Base-by-base conservation (phyloP, 306 rosid genomes). In the Quercus parvula region DNA sequence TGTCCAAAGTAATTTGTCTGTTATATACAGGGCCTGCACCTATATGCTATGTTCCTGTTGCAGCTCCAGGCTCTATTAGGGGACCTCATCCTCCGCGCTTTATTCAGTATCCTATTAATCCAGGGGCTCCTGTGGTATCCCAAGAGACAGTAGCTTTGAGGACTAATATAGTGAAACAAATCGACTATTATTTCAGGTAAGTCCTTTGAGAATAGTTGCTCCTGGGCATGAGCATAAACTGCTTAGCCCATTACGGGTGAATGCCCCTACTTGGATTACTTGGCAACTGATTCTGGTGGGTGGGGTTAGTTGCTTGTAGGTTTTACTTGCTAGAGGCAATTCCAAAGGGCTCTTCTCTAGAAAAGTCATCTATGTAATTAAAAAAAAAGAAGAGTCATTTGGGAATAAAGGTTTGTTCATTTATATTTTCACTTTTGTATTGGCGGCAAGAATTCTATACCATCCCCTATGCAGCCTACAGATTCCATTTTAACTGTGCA, bases 161-260 rank as follows among this genome's bases (percentile, higher is more conserved):
- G 87, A 79, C 78, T 78, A 84, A 81, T 82, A 83, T 95, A 83
- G 86, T 91, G 27, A 90, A 91, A 68, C 99, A 95, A 81, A 91
- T 95, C 35, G 98, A 91, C 73, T 93, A 93, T 79, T 95, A 95
- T 79, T 95, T 95, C 86, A 90, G 98, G 99, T 91, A 78, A 79
- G 85, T 69, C 71, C 61, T 61, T 68, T 77, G 38, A n/a, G 70
- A 11, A 74, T 77, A 67, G 46, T 41, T 41, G 11, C 46, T 41
- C 12, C 12, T 41, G 46, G 12, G 46, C 46, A 41, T 41, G 46
- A 41, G 46, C 46, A 41, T 41, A 41, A 41, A 41, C 2, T 41
- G 11, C 46, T 41, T 41, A 2, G 46, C 46, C 46, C 0, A 1
- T 41, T 8, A 41, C 12, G 46, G 46, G 46, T 41, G 46, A 41